Conservation (phyloP, 306 rosid species). For the Pterocarpus santalinus region DNA sequence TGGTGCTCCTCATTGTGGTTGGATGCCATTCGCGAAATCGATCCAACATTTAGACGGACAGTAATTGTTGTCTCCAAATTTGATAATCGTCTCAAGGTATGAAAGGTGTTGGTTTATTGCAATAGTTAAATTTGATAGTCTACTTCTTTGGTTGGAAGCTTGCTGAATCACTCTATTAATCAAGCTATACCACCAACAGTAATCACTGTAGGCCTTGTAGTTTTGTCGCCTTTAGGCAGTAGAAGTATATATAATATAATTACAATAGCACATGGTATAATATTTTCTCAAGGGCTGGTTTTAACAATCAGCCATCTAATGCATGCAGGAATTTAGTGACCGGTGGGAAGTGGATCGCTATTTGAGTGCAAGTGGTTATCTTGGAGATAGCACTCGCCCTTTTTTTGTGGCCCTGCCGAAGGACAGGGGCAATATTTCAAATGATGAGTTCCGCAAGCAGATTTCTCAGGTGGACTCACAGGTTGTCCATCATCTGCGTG, state of each 20-base stretch:
- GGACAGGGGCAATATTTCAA: conserved; percentile 79
- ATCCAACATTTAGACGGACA: conserved; percentile 81
- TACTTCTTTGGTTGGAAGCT: neutral
- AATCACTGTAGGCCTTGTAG: neutral
- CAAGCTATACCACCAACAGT: no score
- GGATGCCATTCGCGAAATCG: conserved; percentile 91
- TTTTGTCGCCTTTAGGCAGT: neutral
- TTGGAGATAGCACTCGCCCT: conserved; percentile 82
- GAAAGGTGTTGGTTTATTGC: neutral
- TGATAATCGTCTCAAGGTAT: conserved; percentile 96
- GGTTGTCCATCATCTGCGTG: conserved; percentile 84
- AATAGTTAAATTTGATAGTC: neutral
- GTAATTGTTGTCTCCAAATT: conserved; percentile 93
- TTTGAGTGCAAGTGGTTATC: conserved; percentile 95
- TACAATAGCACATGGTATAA: neutral
- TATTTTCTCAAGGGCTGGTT: conserved; percentile 29
- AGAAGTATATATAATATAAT: neutral
- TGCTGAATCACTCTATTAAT: no score
- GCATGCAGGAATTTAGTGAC: conserved; percentile 84
- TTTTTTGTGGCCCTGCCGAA: conserved; percentile 92
- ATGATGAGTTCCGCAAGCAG: conserved; percentile 95
- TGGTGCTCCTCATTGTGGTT: conserved; percentile 99
- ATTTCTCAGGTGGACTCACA: conserved; percentile 85
- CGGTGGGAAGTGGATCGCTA: conserved; percentile 99
- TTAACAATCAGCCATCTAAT: conserved; percentile 33